phyloP scores from a whole-genome alignment of 2,329 filamentous ascomycete genomes.

The Graphilbum sp. region DNA sequence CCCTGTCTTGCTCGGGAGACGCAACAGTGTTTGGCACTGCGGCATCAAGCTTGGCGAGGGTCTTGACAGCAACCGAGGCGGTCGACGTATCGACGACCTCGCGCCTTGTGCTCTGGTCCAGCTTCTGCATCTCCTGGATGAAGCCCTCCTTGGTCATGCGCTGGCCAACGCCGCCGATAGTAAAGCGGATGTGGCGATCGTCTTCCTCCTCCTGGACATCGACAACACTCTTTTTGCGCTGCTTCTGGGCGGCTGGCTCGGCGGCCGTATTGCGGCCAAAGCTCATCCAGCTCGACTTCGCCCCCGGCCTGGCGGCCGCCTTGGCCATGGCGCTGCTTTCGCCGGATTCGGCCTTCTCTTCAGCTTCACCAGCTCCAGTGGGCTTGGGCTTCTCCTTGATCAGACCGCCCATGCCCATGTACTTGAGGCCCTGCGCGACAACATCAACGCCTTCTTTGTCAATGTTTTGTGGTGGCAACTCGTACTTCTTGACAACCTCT shows the following conservation, averaged over 20 bases:
- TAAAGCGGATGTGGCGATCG: conserved; percentile 59
- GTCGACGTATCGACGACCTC: conserved; percentile 35
- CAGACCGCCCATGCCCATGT: conserved; percentile 34
- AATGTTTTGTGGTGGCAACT: conserved; percentile 42
- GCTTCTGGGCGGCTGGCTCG: conserved; percentile 12
- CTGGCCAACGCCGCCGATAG: conserved; percentile 53
- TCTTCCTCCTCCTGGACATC: conserved; percentile 38
- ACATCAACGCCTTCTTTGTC: conserved; percentile 22
- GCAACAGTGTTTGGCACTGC: conserved; percentile 1
- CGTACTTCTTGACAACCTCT: conserved; percentile 73
- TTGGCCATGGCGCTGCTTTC: conserved; percentile 16
- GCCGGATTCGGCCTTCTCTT: conserved; percentile 12
- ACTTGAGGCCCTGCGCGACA: conserved; percentile 31
- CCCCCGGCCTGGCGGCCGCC: conserved; percentile 19
- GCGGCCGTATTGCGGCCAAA: conserved; percentile 19
- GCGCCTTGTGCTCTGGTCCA: conserved; percentile 48
- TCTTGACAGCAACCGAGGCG: conserved; percentile 31
- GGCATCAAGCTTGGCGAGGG: conserved; percentile 26
- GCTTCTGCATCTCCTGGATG: conserved; percentile 53
- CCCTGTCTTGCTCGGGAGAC: not conserved
- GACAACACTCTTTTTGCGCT: conserved; percentile 24
- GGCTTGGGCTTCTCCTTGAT: conserved; percentile 20
- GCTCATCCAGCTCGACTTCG: conserved; percentile 33
- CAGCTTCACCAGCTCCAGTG: conserved; percentile 15
- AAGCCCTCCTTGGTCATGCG: conserved; percentile 73